phyloP scores from a whole-genome alignment of 306 rosid species.

The Hippophae tibetana region DNA sequence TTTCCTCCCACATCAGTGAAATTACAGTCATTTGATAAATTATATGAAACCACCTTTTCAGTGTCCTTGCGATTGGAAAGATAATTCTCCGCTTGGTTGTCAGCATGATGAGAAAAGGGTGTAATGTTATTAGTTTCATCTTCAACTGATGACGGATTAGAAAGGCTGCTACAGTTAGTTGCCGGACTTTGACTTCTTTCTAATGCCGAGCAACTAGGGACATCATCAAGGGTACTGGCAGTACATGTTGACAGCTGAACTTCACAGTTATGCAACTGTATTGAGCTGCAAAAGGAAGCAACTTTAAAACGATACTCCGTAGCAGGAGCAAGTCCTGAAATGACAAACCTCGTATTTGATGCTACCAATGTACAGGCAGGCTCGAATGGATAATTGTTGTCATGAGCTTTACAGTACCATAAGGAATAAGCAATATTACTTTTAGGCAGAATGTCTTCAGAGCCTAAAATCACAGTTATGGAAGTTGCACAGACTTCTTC shows the following conservation, averaged over 20 bases:
- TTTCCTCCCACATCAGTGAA: conserved; percentile 25
- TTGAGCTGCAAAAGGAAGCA: conserved; percentile 29
- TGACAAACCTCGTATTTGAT: conserved; percentile 43
- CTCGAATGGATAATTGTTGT: conserved; percentile 39
- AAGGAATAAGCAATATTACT: conserved; percentile 36
- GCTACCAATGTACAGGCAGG: conserved; percentile 43
- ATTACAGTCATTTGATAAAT: conserved; percentile 36
- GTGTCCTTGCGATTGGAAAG: conserved; percentile 42
- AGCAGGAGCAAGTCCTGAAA: conserved; percentile 53
- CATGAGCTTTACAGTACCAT: conserved; percentile 66
- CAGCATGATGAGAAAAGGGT: conserved; percentile 49
- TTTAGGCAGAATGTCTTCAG: conserved; percentile 34
- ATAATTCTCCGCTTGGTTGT: conserved; percentile 44
- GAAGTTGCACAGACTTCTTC: conserved; percentile 64
- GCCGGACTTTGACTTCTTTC: conserved; percentile 86
- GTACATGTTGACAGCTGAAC: conserved; percentile 49
- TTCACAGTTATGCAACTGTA: conserved; percentile 38
- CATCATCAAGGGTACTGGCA: conserved; percentile 36
- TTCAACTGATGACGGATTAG: conserved; percentile 91
- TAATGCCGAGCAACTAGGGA: conserved; percentile 39
- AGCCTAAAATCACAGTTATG: conserved; percentile 48
- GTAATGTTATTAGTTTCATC: conserved; percentile 77
- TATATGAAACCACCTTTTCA: conserved; percentile 31
- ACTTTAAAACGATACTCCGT: conserved; percentile 69
- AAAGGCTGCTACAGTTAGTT: conserved; percentile 81